Evolutionary conservation across 2,329 filamentous ascomycete species (phyloP), one percentile per base, ranked within the genome.

Genomic region (Raffaelea arxii): DNA sequence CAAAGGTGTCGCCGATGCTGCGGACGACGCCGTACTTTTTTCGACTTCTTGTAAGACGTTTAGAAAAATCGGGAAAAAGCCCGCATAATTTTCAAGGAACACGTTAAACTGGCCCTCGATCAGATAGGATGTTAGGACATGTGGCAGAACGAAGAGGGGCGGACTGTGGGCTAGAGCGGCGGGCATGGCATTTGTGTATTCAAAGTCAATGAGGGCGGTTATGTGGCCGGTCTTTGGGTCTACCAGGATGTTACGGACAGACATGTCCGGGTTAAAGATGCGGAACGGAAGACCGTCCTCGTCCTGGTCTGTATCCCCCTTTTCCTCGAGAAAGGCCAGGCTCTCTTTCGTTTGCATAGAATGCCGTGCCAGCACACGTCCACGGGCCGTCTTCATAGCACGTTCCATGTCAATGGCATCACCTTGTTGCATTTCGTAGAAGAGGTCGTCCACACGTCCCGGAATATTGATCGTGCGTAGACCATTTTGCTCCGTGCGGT

Each of bases 131-230:
- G 19, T 6, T 6, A 32, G 24, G 4, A 19, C 23, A 16, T 49
- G 39, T 12, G 60, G 43, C 40, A 69, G 48, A 4, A 69, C 56
- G 64, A 65, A 68, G 61, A 60, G 66, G 19, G 65, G 41, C 41
- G 41, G 41, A 19, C 21, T 10, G 23, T 60, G 61, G 2, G 59
- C 46, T 49, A 62, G 67, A 49, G 68, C 62, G 3, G 57, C 54
- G 1, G 65, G 66, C 59, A 66, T 61, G 39, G 54, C 25, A 27
- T 70, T 65, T 37, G 64, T 65, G 39, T 66, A 69, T 53, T 68
- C 65, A 21, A 60, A 56, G 48, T 69, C 65, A 37, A 69, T 49
- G n/a, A 66, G 52, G 2, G 62, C 65, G 1, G 54, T 64, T 36
- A 68, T 63, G 7, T 51, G 51, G 3, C 64, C 51, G 19, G 59